A percentile compares a stretch with the other conserved stretches of the same genome.
These are phyloP conservation scores for Penicillium verrucosum DNA, from an alignment of 2,329 filamentous ascomycete genomes.

Conservation along the genomic window DNA sequence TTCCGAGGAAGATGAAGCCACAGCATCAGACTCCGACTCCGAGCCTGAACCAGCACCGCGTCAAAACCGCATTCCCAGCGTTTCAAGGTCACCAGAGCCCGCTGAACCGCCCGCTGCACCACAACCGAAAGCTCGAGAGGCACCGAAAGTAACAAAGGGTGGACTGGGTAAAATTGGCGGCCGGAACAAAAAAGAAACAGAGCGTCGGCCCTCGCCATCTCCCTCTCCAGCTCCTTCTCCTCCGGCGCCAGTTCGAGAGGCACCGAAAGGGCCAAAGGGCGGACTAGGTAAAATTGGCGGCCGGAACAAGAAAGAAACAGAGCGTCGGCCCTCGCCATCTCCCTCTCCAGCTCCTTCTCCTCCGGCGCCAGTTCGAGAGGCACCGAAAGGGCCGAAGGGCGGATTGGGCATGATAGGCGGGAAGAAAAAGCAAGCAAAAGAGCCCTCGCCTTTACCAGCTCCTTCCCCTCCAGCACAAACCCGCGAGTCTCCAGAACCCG, in stretches of 20 bases:
- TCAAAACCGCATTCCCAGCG: not conserved
- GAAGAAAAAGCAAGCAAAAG: slow-evolving; percentile 18
- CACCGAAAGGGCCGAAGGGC: slow-evolving; percentile 7
- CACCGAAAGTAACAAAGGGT: slow-evolving; percentile 3
- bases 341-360: not conserved
- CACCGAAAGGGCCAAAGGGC: slow-evolving; percentile 7
- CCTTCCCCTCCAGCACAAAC: slow-evolving; percentile 11
- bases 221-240: not conserved
- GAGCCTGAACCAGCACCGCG: slow-evolving; percentile 11
- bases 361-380: not conserved
- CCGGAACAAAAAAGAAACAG: slow-evolving; percentile 17
- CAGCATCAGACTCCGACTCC: slow-evolving; percentile 17
- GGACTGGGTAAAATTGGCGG: slow-evolving; percentile 17
- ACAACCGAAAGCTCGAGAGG: not conserved
- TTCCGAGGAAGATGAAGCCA: slow-evolving; percentile 14
- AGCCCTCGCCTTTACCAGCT: slow-evolving; percentile 9
- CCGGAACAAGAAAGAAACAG: slow-evolving; percentile 17
- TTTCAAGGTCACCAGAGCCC: not conserved
- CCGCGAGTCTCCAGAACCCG: not conserved
- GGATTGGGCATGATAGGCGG: slow-evolving; percentile 17
- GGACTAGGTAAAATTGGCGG: slow-evolving; percentile 17
- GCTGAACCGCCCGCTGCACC: not conserved
- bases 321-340: slow-evolving; percentile 8
- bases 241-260: not conserved
- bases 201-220: slow-evolving; percentile 8